Base-by-base conservation (phyloP, 371 early-diverging fungal genomes). In the Capillidium rhysosporum region DNA sequence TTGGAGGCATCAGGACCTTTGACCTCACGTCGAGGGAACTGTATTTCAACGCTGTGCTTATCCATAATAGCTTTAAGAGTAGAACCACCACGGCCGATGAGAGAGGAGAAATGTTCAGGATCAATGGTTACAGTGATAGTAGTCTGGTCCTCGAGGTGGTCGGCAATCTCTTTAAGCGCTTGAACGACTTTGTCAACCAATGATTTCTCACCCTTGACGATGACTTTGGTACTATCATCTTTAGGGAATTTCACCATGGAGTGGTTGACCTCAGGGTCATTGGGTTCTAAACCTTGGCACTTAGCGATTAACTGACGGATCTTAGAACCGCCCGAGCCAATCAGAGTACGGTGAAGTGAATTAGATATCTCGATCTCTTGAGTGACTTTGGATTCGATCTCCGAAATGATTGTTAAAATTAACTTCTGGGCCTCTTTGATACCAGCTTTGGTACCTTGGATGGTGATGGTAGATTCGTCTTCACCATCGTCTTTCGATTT, bases 321-420 rank as follows among this genome's bases (percentile, higher is more conserved):
- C 43, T 71, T 65, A n/a, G 69, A 57, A 31, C 89, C 89, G 41
- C 71, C 73, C 10, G 81, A 65, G 1, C 90, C 90, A 53, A 88
- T 90, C 59, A 90, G 65, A 57, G 68, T 66, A 51, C 77, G 75
- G 68, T 90, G 90, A 56, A 84, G 63, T 53, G 67, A 69, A 46
- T 60, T 61, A 21, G 79, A 75, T 40, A 90, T 73, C 1, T 49
- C 26, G 7, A 89, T 55, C 10, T 59, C 57, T n/a, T 63, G 63
- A 34, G 68, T 73, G 7, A 61, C 63, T 54, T 68, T 71, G 0
- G 67, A 52, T 58, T 70, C 67, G 49, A 71, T 75, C 46, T 74
- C 77, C 26, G 59, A 57, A 1, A 75, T 64, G 31, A 79, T 71
- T 40, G 59, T 65, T 55, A 69, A 58, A 54, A 82, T 71, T 7